A percentile compares a stretch with the other conserved stretches of the same genome.
Evolutionary conservation across 192 early-diverging fungal genomes (phyloP).

Genomic region (Coemansia sp.): DNA sequence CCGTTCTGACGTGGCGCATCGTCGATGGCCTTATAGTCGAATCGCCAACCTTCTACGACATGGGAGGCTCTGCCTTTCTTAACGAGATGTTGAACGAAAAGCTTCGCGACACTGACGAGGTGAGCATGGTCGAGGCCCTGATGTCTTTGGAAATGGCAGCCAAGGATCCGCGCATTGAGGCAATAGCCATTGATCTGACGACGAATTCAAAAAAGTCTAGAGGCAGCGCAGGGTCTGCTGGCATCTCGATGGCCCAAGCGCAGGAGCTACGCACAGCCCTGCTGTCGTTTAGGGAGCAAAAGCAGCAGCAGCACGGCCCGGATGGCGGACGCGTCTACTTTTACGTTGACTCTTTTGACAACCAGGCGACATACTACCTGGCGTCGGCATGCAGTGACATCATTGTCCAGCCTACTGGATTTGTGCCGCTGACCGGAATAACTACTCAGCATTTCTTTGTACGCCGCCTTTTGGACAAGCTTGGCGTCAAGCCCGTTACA

Average conservation of each 20-base stretch:
- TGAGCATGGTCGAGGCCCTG: constrained; percentile 50
- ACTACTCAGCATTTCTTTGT: constrained; percentile 58
- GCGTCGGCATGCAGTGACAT: constrained; percentile 69
- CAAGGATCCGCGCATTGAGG: constrained; percentile 54
- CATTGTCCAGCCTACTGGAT: constrained; percentile 62
- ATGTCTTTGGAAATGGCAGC: constrained; percentile 54
- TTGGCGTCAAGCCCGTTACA: constrained; percentile 60
- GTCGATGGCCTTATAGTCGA: constrained; percentile 23
- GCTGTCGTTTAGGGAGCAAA: constrained; percentile 55
- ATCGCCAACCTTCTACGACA: neutral
- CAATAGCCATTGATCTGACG: constrained; percentile 18
- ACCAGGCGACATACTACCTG: constrained; percentile 66
- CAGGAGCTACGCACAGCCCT: constrained; percentile 66
- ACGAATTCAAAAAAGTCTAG: neutral
- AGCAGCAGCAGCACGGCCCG: constrained; percentile 52
- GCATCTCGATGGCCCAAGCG: constrained; percentile 60
- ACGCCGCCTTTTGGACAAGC: constrained; percentile 59
- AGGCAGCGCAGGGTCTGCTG: constrained; percentile 5
- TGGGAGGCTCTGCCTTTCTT: neutral
- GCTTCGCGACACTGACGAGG: constrained; percentile 4
- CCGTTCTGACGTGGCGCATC: constrained; percentile 28
- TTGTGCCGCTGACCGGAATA: constrained; percentile 64
- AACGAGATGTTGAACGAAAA: neutral
- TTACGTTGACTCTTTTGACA: constrained; percentile 70
- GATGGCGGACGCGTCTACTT: constrained; percentile 59